Base-by-base conservation (phyloP, 805 yeast genomes). In the Kluyveromyces siamensis region DNA sequence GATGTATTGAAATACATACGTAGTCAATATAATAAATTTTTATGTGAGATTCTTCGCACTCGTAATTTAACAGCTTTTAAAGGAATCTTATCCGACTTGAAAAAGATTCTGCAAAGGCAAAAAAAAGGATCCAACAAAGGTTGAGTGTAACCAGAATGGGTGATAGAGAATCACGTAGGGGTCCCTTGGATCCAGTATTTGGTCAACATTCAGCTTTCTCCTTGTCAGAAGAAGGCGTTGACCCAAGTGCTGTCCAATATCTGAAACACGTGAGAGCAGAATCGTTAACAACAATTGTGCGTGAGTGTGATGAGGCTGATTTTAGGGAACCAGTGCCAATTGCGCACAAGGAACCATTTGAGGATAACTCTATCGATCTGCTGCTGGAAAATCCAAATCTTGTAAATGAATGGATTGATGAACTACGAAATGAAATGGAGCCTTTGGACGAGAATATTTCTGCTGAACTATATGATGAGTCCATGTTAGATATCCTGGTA, bases 161-260 rank as follows among this genome's bases (percentile, higher is more conserved):
- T 16, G 39, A 38, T 18, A 9, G 27, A 17, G 45, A 43, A n/a
- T 43, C 45, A 5, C 21, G 36, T 17, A 37, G 33, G 33, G 45
- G 45, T 30, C 40, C 44, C 13, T 35, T 48, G 45, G 67, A 64
- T 48, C 54, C 61, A 1, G 35, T 55, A 10, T 65, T 62, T 55
- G 69, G 69, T 2, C 69, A 65, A 49, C 45, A 50, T 2, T 48
- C 58, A 16, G 68, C 56, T 4, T 64, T 65, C 50, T 57, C 56
- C 2, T 39, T 62, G 9, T 50, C 52, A 27, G 62, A 58, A 38
- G 45, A 55, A 1, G 41, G 39, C 2, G 68, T 64, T 1, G 48
- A 62, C 47, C 67, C 67, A 4, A 51, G 50, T 33, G 66, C 56
- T 2, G 36, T 58, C 6, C 25, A 41, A 27, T 65, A 65, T 49